These are phyloP conservation scores for Blastobotrys terrestris DNA, from an alignment of 805 yeast genomes.

Conservation along the genomic window DNA sequence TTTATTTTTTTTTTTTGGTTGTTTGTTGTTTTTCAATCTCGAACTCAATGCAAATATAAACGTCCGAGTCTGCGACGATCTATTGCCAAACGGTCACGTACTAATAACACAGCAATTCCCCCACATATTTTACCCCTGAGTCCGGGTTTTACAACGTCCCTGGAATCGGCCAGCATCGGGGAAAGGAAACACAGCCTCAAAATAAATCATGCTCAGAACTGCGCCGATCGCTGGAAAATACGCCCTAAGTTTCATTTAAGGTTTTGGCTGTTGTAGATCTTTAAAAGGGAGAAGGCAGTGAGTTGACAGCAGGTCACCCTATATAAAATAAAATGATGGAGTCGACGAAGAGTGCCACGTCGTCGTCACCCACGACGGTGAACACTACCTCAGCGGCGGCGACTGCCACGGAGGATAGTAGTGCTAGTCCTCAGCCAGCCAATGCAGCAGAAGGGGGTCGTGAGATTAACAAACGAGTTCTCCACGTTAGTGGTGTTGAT, in stretches of 20 bases:
- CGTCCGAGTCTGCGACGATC: no score
- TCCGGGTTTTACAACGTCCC: neutral
- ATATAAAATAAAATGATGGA: neutral
- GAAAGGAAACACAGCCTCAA: neutral
- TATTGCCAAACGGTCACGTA: neutral
- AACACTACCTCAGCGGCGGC: neutral
- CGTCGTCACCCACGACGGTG: neutral
- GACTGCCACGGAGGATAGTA: neutral
- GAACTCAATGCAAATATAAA: no score
- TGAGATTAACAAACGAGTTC: constrained; percentile 62
- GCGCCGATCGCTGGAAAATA: neutral
- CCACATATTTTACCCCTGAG: neutral
- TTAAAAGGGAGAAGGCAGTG: neutral
- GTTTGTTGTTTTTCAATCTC: no score
- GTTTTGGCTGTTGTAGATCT: neutral
- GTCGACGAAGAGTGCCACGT: neutral
- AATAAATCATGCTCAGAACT: neutral
- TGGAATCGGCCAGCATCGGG: neutral
- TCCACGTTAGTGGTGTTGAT: constrained; percentile 73
- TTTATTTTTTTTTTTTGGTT: no score
- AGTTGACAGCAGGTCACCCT: neutral
- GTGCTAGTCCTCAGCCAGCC: constrained; percentile 11
- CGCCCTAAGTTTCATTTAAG: neutral
- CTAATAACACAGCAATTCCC: neutral
- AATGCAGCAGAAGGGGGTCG: constrained; percentile 74